Evolutionary conservation across 805 yeast species (phyloP).

Genomic region (Saturnispora besseyi): DNA sequence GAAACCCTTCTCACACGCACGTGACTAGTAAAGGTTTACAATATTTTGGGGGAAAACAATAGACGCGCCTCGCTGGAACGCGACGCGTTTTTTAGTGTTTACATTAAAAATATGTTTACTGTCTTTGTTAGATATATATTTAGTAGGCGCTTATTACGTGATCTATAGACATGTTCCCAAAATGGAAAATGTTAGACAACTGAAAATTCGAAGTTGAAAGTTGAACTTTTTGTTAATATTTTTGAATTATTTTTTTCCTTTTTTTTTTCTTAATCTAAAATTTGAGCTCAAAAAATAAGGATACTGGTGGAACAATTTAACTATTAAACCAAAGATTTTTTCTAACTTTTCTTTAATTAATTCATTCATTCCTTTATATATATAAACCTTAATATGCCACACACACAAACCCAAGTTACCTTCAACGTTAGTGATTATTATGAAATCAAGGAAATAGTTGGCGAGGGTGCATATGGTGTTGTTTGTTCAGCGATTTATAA

Average conservation of each 20-base stretch:
- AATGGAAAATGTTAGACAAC: too few relatives aligned
- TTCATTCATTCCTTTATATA: not conserved
- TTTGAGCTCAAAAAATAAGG: not conserved
- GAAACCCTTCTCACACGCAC: not conserved
- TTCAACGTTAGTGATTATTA: constrained; percentile 86
- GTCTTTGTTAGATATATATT: too few relatives aligned
- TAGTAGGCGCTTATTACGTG: too few relatives aligned
- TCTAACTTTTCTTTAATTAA: not conserved
- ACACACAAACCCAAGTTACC: constrained; percentile 27
- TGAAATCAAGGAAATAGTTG: constrained; percentile 75
- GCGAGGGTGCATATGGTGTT: constrained; percentile 95
- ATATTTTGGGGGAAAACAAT: not conserved
- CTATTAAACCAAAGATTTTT: too few relatives aligned
- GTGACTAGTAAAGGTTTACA: not conserved
- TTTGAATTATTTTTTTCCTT: not conserved
- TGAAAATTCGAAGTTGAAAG: too few relatives aligned
- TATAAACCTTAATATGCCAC: not conserved
- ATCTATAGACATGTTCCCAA: too few relatives aligned
- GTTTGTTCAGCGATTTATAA: constrained; percentile 85
- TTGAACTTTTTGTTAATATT: too few relatives aligned
- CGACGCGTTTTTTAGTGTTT: too few relatives aligned
- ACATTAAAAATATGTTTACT: too few relatives aligned
- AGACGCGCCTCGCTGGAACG: not conserved
- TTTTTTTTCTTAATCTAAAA: not conserved
- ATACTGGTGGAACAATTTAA: too few relatives aligned